Base-by-base conservation (phyloP, 75 land plant genomes). In the Gnetum montanum region DNA sequence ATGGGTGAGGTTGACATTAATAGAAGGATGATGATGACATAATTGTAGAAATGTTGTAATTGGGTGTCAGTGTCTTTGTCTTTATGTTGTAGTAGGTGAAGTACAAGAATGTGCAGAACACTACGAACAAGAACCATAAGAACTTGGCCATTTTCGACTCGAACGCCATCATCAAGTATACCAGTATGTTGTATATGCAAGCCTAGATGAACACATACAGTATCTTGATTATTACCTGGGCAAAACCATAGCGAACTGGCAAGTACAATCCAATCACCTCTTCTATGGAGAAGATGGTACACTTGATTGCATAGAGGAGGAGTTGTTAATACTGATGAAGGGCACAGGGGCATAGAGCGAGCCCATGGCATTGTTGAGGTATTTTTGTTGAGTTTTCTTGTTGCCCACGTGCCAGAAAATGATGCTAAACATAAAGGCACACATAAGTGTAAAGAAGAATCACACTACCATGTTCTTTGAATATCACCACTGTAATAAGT, bases 71-170 rank as follows among this genome's bases (percentile, higher is more conserved):
- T 36, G 87, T 65, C 12, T 82, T 86, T 24, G 83, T 68, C 87
- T 82, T 73, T 86, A 87, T 87, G 25, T 86, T 86, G 26, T 83
- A 87, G 69, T 81, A 81, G 3, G 94, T 84, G 73, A 78, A 84
- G 68, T 72, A 75, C 13, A 84, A 66, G 66, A 85, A 77, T 18
- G 86, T 68, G 81, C 79, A 79, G 81, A 67, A 90, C 46, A 52
- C 61, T 37, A 82, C 46, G 64, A 74, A 84, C 54, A 59, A 73
- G 63, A 81, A 89, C 94, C 89, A 84, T 35, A 72, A 65, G 70
- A 81, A 84, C 49, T 89, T 89, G 19, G 70, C 61, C 0, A 69
- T 82, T 7, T 69, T 73, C 94, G 89, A 89, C 43, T 84, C 64
- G 33, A 89, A 89, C 46, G 72, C 64, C 34, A 89, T 67, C 94